Base-by-base conservation (phyloP, 2,329 filamentous ascomycete genomes). In the Sodiomyces alkalinus region DNA sequence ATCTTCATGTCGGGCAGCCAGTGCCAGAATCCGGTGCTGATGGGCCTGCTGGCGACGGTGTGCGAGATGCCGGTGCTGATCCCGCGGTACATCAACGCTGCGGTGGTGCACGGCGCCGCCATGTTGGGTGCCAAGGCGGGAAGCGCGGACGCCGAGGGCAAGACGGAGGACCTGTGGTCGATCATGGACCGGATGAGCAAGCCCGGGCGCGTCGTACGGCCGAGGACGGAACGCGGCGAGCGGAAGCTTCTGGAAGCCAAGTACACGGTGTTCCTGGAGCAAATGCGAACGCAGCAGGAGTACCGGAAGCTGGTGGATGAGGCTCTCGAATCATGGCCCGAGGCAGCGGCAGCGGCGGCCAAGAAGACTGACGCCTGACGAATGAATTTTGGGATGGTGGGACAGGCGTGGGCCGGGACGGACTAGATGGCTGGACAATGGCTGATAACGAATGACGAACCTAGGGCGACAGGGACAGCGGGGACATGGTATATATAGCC, bases 1-100 rank as follows among this genome's bases (percentile, higher is more conserved):
- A 93, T 98, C 55, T 98, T 96, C 70, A 96, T 98, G 90, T 93
- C 83, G 4, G 90, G 90, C 35, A 92, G 82, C 8, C 90, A 96
- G 53, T 98, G 90, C 62, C 86, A 94, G 56, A 98, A 98, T 53
- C 73, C 78, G 19, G 73, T 96, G 34, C 64, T 98, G 31, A 93
- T 98, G 77, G 68, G 74, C 33, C 71, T 98, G 11, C 79, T 98
- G 42, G 85, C 90, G 10, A 90, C 86, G 0, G 80, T 79, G 1
- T 96, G 87, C 55, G 66, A 74, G 41, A 86, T 93, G 76, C 87
- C 87, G 2, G 87, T 98, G 13, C 61, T 94, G 20, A 92, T 96
- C 31, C 90, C 90, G 1, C 70, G 79, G 28, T 96, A 98, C 45
- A 83, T 94, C 33, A 81, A 93, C 47, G 87, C 87, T 2, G 90